Evolutionary conservation across 352 stramenopile genomes (phyloP), one percentile per base, ranked within the genome.

Genomic region (Halophytophthora polymorphica): DNA sequence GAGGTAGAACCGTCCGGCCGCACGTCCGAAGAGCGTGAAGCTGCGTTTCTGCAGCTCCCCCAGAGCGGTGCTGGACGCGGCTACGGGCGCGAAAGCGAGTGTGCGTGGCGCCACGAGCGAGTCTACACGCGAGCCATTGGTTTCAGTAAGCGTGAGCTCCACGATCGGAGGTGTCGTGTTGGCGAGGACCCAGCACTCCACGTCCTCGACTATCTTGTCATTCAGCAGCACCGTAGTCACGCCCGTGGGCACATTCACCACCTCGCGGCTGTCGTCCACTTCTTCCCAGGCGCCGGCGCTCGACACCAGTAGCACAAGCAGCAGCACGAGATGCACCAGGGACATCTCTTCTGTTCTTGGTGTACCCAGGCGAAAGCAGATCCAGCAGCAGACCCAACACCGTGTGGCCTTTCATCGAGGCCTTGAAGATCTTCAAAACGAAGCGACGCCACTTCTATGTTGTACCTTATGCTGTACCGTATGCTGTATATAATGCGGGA

Each of bases 191-290:
- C 55, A 61, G 45, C 70, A 84, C 22, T 66, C 58, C 35, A 84
- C 71, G 28, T 66, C 50, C 19, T 84, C 68, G 49, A 66, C 65
- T 39, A 77, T 55, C 6, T 64, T 56, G 3, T 42, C 53, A 31
- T 65, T 62, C 10, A 84, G 43, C 37, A 69, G 54, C 21, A 86
- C 69, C 1, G 65, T 74, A 36, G 69, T 84, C 46, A 82, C 58
- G 46, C 75, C 75, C 10, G 62, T 66, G 14, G 77, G 77, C 28
- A 89, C 77, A n/a, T 68, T 51, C 38, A 88, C 71, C 18, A 76
- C 43, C 61, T 42, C 41, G 8, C 57, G 49, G 13, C 54, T 50
- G 37, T 63, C 42, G 28, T 61, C 50, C 2, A 34, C 48, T 36
- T 4, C 6, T 34, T 49, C 37, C 14, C 28, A 42, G 6, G 36